Base-by-base conservation (phyloP, 495 filamentous ascomycete genomes). In the Cryomyces antarcticus region DNA sequence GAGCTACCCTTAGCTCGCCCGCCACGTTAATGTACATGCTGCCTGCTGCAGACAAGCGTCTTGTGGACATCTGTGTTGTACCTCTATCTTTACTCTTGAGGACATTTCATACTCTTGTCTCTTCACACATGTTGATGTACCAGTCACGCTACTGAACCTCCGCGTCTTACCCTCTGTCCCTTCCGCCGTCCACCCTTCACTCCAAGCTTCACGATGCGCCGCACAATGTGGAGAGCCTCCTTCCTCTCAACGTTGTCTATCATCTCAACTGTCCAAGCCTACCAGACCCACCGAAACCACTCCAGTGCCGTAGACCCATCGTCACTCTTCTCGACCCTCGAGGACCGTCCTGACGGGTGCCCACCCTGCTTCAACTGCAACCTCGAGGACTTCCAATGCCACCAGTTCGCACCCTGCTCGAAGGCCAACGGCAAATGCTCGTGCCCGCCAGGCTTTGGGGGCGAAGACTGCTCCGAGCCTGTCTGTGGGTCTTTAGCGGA, bases 341-440 rank as follows among this genome's bases (percentile, higher is more conserved):
- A 67, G 44, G 71, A 78, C 46, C 69, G 75, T 36, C 71, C 73
- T 4, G 57, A 64, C 43, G 63, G 69, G 36, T 78, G 75, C 48
- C 75, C 75, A 6, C 72, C 72, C 17, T 79, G 89, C 63, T 97
- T 97, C 70, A 95, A 97, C 78, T 97, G 89, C 62, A 80, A 93
- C 42, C 73, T 96, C 13, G 85, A 89, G 27, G 78, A 78, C 45
- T 93, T 93, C 58, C 74, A 74, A 44, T 97, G 89, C 55, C 73
- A 77, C 45, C 92, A 97, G 61, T 96, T 77, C 58, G 76, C 83
- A 7, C 60, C 72, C 5, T 97, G 89, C 60, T 88, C 80, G 60
- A 71, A 74, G 49, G 84, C 75, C 57, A 87, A 78, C 51, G 89
- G 89, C 24, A 84, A 86, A 67, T 97, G 89, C 65, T 63, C 76